Evolutionary conservation across 306 rosid genomes (phyloP), one percentile per base, ranked within the genome.

Genomic region (Dryas octopetala): DNA sequence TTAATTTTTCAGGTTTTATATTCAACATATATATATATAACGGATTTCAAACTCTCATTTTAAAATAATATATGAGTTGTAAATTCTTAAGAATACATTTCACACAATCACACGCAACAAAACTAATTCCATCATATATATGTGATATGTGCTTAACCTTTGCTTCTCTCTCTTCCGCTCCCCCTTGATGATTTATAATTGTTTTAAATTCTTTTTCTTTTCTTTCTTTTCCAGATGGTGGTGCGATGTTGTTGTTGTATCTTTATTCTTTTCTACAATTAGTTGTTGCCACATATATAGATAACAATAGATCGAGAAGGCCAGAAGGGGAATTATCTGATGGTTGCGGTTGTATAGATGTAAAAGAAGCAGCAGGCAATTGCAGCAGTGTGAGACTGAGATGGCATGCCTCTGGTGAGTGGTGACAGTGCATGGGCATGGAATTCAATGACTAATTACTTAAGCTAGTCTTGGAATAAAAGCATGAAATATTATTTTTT

Each of bases 391-490:
- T 68, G 68, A 71, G 63, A 54, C 48, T 28, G 83, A 77, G 83
- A 77, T 76, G 74, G 78, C 82, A 83, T 71, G 88, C 83, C 57
- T 80, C 57, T 80, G 90, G 85, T 76, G 80, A 74, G 65, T 75
- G 75, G 76, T 76, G 88, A 76, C 84, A 82, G 85, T 88, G 89
- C 90, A 86, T 80, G 87, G 83, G 76, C 82, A 76, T 83, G 92
- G 88, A 62, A 71, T 38, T 23, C 2, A 32, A 65, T 10, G 38
- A 28, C 38, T 32, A 87, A 85, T 88, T 85, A 83, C 83, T 80
- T 80, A 71, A 76, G 79, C 89, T 32, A 32, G 38, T 32, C 38
- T 82, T 85, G 76, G 83, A 90, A 84, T 81, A 75, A 82, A 90
- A 83, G 86, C 83, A 83, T 71, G 78, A 78, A 74, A 61, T 32